Evolutionary conservation across 2,329 filamentous ascomycete genomes (phyloP), one percentile per base, ranked within the genome.

Genomic region (Hymenoscyphus scutula): DNA sequence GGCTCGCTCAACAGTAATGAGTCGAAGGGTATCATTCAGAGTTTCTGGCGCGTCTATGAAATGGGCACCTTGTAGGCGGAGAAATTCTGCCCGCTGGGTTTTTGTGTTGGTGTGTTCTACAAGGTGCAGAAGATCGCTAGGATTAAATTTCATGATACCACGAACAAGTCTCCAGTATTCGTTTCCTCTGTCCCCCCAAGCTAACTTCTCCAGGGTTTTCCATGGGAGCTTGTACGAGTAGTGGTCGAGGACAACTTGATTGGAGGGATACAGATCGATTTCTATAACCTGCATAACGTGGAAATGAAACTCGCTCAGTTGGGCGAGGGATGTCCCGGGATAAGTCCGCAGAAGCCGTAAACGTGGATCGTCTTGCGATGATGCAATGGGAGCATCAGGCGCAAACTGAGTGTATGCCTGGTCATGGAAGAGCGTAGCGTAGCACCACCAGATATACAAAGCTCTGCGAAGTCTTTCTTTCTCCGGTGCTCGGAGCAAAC

Each of bases 361-460:
- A 19, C 72, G 67, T 25, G 68, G 69, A 54, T 73, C 72, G 38
- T 70, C 67, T 10, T 59, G 61, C 4, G 59, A 53, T 25, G 63
- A 64, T 15, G 67, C 62, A 15, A 65, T 62, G 3, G 71, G 68
- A n/a, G 67, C 66, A 59, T 70, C 67, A 1, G 71, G 69, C 3
- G 68, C 68, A 56, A 69, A 72, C 54, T 69, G 65, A 4, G 67
- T 69, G 63, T 69, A 73, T n/a, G 64, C 62, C 19, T 69, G 65
- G n/a, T 71, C 70, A 48, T 73, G 70, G 51, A 73, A 74, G 25
- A 73, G 68, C 10, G 59, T 68, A 8, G 69, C 68, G 37, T 74
- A 74, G 17, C 67, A 72, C 73, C 73, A 74, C 53, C 70, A 69
- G 27, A 69, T 68, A 59, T 74, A 74, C 30, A 74, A 66, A 4